Conservation (phyloP, 2,329 filamentous ascomycete species). For the Fonsecaea erecta region DNA sequence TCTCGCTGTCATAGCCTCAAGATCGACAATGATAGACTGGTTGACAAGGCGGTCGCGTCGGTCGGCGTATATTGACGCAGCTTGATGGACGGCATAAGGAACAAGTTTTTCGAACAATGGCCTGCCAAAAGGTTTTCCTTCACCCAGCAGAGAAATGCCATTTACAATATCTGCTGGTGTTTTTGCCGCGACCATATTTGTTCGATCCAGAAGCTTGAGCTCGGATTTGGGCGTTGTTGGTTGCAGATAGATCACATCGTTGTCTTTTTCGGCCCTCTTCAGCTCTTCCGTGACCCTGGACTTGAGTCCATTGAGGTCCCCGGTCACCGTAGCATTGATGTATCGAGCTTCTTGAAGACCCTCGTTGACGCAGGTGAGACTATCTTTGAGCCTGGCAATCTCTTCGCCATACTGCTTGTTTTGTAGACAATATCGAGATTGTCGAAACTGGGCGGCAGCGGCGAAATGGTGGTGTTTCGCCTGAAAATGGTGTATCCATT, state of each 20-base stretch:
- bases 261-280: slow-evolving; percentile 89
- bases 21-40: slow-evolving; percentile 79
- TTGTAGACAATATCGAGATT: slow-evolving; percentile 87
- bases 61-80: slow-evolving; percentile 93
- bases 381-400: slow-evolving; percentile 82
- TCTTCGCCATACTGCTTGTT: slow-evolving; percentile 96
- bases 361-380: slow-evolving; percentile 79
- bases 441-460: slow-evolving; percentile 89
- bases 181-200: slow-evolving; percentile 81
- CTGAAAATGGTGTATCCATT: slow-evolving; percentile 97
- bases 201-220: slow-evolving; percentile 80
- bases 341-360: slow-evolving; percentile 83
- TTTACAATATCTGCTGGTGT: slow-evolving; percentile 81
- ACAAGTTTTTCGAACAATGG: slow-evolving; percentile 90
- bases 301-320: slow-evolving; percentile 83
- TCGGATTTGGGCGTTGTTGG: slow-evolving; percentile 87
- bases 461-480: slow-evolving; percentile 98
- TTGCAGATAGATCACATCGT: slow-evolving; percentile 89
- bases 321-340: slow-evolving; percentile 78
- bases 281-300: slow-evolving; percentile 81
- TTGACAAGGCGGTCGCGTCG: slow-evolving; percentile 88
- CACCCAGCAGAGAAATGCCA: slow-evolving; percentile 78
- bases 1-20: slow-evolving; percentile 79
- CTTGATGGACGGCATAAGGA: slow-evolving; percentile 92
- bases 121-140: slow-evolving; percentile 77